These are phyloP conservation scores for Pythium aquatile DNA, from an alignment of 352 stramenopile species.

Conservation along the genomic window DNA sequence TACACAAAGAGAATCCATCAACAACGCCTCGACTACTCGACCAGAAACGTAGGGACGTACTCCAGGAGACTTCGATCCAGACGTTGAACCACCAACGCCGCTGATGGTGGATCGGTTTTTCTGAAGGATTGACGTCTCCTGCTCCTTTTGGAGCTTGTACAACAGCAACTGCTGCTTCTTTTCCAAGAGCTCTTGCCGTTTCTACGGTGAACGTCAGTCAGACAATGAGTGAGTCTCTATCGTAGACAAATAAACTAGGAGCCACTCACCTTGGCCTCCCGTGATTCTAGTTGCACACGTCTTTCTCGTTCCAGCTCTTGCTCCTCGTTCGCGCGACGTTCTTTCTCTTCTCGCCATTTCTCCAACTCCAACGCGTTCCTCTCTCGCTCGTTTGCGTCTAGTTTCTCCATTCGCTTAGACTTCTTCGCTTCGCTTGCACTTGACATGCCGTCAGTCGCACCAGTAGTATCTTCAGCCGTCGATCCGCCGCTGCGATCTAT, in stretches of 20 bases:
- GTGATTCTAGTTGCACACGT: slow-evolving; percentile 35
- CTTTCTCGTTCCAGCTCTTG: slow-evolving; percentile 31
- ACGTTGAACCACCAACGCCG: not conserved
- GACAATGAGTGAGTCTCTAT: not conserved
- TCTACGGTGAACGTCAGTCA: slow-evolving; percentile 1
- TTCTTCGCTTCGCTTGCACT: not conserved
- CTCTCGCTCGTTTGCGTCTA: slow-evolving; percentile 26
- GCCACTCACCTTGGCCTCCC: slow-evolving; percentile 45
- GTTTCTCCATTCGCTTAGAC: slow-evolving; percentile 11
- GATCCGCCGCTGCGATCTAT: not conserved
- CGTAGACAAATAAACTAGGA: not conserved
- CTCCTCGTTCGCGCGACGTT: slow-evolving; percentile 31
- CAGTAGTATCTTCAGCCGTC: not conserved
- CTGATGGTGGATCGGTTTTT: not conserved
- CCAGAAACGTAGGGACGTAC: slow-evolving; percentile 23
- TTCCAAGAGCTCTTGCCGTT: slow-evolving; percentile 52
- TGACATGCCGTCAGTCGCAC: not conserved
- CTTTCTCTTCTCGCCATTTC: slow-evolving; percentile 50
- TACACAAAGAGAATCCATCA: slow-evolving; percentile 9
- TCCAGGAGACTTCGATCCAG: slow-evolving; percentile 20
- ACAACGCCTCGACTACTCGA: not conserved
- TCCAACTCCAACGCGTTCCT: slow-evolving; percentile 33
- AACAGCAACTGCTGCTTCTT: slow-evolving; percentile 76
- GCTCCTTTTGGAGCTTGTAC: slow-evolving; percentile 77
- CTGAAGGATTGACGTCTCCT: slow-evolving; percentile 41